These are phyloP conservation scores for Mychonastes homosphaera DNA, from an alignment of 139 green algal species.

Conservation along the genomic window DNA sequence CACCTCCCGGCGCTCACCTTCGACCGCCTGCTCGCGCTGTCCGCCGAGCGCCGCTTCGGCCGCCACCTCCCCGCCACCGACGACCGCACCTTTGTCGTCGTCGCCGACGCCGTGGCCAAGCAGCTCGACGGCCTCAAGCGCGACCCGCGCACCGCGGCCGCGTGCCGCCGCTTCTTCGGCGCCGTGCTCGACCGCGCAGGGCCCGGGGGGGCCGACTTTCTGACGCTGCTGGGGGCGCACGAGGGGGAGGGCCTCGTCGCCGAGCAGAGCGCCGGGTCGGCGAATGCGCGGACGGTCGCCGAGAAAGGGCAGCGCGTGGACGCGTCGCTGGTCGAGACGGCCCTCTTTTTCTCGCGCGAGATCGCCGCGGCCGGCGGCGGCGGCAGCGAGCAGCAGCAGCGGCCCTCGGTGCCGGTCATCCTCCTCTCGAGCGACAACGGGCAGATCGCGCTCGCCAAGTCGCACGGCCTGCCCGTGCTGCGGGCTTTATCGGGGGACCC, in stretches of 20 bases:
- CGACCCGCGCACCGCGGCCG: conserved; percentile 8
- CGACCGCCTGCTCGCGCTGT: conserved; percentile 22
- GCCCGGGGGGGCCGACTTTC: conserved; percentile 50
- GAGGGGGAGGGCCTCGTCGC: conserved; percentile 67
- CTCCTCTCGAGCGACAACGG: conserved; percentile 66
- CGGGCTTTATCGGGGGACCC: too few species aligned
- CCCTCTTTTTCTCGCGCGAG: conserved; percentile 53
- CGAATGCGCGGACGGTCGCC: not conserved
- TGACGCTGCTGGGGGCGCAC: conserved; percentile 56
- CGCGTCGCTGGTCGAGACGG: conserved; percentile 57
- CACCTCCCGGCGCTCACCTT: conserved; percentile 9
- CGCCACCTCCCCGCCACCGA: conserved; percentile 26
- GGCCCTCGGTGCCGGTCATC: conserved; percentile 44
- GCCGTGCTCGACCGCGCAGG: conserved; percentile 47
- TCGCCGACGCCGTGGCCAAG: conserved; percentile 55
- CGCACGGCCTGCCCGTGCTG: conserved; percentile 55
- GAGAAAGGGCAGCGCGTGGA: conserved; percentile 23
- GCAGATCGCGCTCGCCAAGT: conserved; percentile 48
- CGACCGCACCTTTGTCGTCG: conserved; percentile 51
- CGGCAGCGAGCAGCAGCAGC: not conserved
- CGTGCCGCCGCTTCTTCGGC: conserved; percentile 22
- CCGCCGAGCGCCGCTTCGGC: conserved; percentile 42
- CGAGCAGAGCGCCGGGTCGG: conserved; percentile 12
- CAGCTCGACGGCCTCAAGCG: conserved; percentile 69
- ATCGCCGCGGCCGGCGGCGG: not conserved